These are phyloP conservation scores for Inosperma sp. DNA, from an alignment of 768 basidiomycete species.

Conservation along the genomic window DNA sequence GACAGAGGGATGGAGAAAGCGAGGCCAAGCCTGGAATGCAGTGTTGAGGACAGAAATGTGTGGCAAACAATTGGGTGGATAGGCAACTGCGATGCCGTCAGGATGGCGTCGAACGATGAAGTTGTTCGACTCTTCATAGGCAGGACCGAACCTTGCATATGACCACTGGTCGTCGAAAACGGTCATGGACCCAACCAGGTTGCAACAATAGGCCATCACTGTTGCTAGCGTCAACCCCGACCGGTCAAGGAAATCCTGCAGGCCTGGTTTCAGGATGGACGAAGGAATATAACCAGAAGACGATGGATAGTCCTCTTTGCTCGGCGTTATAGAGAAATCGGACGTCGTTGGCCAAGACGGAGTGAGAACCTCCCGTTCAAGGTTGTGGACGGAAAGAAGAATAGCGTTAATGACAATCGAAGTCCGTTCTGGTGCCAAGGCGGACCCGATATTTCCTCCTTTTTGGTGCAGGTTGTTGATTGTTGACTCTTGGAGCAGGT, in stretches of 20 bases:
- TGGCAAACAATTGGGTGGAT: constrained; percentile 53
- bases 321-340: constrained; percentile 56
- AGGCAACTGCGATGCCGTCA: constrained; percentile 58
- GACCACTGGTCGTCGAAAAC: constrained; percentile 86
- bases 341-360: constrained; percentile 77
- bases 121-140: constrained; percentile 68
- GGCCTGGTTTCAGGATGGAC: constrained; percentile 55
- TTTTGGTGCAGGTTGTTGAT: constrained; percentile 39
- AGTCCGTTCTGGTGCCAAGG: constrained; percentile 67
- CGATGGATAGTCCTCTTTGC: constrained; percentile 63
- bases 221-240: constrained; percentile 51
- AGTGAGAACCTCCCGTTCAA: constrained; percentile 65
- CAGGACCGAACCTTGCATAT: constrained; percentile 49
- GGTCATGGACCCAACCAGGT: constrained; percentile 68
- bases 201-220: constrained; percentile 57
- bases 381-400: constrained; percentile 60
- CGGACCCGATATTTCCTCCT: constrained; percentile 36
- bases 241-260: constrained; percentile 69
- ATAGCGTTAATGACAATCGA: constrained; percentile 73
- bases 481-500: constrained; percentile 69
- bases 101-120: constrained; percentile 63
- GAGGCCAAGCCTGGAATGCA: constrained; percentile 81
- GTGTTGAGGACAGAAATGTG: constrained; percentile 70
- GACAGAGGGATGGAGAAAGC: constrained; percentile 60
- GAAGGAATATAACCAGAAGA: constrained; percentile 61